Base-by-base conservation (phyloP, 441 rosid species). In the Rhodomyrtus psidioides region DNA sequence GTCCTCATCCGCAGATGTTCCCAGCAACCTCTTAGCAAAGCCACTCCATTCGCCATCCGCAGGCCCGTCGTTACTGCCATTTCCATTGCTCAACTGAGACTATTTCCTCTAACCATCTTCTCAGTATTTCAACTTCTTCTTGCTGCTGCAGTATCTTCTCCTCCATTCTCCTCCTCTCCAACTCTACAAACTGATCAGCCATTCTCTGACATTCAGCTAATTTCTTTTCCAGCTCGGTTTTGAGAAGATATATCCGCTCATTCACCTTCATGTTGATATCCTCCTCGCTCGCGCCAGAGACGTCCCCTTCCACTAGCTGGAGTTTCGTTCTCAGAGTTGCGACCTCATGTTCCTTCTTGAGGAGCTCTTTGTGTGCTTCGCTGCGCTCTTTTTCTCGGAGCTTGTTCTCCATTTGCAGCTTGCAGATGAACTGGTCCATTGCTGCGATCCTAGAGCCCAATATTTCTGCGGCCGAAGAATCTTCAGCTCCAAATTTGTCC, bases 121-220 rank as follows among this genome's bases (percentile, higher is more conserved):
- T 92, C 89, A 96, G 88, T 94, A 91, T 91, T 90, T 97, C 98
- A 46, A 96, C 91, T 89, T 97, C 99, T 89, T 93, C 92, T 89
- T 96, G 98, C 91, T 97, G 99, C 85, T 95, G 99, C 88, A 93
- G 84, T 82, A 95, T 94, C 89, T 89, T 96, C 89, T 96, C 97
- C 88, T 97, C 99, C 98, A 97, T 96, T 90, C 97, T 96, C 89
- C 92, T 94, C 90, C 98, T 95, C 91, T 96, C 97, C 90, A 93
- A 79, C 85, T 96, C 98, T 82, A 97, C 94, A 88, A 94, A 91
- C 82, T 95, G 97, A 87, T 95, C 96, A 9, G 98, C 94, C 95
- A 95, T 93, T 91, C 94, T 93, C 89, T 90, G 91, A 81, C 98
- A 94, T 89, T 95, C 95, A 58, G 93, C 95, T 85, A 96, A 90